Evolutionary conservation across 2,329 filamentous ascomycete genomes (phyloP).

Genomic region (Hymenoscyphus repandus): DNA sequence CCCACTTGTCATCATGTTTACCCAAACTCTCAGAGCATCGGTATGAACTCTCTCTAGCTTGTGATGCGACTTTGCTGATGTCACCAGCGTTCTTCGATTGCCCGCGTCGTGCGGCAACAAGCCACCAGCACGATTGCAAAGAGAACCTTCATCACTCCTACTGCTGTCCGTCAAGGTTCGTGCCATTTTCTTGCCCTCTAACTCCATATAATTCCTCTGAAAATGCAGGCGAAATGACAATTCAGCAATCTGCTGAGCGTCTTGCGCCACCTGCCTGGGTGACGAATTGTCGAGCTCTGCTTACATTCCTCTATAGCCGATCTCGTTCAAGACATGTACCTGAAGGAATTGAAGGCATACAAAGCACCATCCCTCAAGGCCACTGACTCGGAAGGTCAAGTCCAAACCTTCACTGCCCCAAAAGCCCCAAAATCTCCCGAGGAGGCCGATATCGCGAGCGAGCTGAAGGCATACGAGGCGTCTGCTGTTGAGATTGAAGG

Average conservation of each 20-base stretch:
- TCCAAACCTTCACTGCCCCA: conserved; percentile 79
- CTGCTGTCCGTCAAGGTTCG: conserved; percentile 32
- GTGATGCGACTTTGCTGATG: conserved; percentile 17
- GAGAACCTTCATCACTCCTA: conserved; percentile 32
- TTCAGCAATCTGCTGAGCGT: background rate
- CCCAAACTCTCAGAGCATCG: conserved; percentile 32
- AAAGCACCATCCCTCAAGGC: conserved; percentile 81
- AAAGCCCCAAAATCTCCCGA: conserved; percentile 83
- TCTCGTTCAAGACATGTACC: conserved; percentile 95
- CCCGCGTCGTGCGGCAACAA: conserved; percentile 31
- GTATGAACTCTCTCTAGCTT: conserved; percentile 25
- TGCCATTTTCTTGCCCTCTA: conserved; percentile 1
- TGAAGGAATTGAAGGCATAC: conserved; percentile 93
- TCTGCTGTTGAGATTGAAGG: conserved; percentile 95
- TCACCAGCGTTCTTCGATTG: conserved; percentile 32
- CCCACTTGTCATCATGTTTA: conserved; percentile 31
- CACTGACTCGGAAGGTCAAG: conserved; percentile 81
- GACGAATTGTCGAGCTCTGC: conserved; percentile 4
- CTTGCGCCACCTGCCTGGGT: background rate
- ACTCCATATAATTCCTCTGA: no score
- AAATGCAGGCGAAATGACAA: no score
- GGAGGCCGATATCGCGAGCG: conserved; percentile 86
- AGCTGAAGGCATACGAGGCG: conserved; percentile 89
- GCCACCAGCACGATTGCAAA: conserved; percentile 26
- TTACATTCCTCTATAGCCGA: conserved; percentile 60